Evolutionary conservation across 345 rosid genomes (phyloP).

Genomic region (Limnanthes douglasii): DNA sequence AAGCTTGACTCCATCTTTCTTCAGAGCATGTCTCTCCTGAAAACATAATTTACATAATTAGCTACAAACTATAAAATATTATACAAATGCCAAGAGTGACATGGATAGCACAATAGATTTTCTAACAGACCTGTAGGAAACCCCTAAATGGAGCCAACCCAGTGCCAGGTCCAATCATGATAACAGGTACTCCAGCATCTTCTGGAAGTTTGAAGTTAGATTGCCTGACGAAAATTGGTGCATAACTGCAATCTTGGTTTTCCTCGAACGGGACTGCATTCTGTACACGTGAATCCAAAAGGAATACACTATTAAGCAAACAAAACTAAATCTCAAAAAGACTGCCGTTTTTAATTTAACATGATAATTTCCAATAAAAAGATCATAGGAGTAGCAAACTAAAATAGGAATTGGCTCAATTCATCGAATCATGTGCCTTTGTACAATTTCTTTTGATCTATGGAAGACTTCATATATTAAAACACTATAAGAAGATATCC

Average conservation of each 20-base stretch:
- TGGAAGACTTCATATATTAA: no score
- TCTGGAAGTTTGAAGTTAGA: slow-evolving; percentile 87
- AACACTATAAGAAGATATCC: no score
- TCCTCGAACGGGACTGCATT: slow-evolving; percentile 55
- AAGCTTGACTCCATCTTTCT: slow-evolving; percentile 63
- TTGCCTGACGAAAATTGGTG: slow-evolving; percentile 79
- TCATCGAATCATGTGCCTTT: no score
- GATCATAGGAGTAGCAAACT: no score
- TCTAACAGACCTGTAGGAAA: slow-evolving; percentile 54
- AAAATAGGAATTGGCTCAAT: no score
- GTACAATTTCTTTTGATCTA: no score
- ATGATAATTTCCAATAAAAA: no score
- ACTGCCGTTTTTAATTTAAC: no score
- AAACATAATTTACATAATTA: neutral
- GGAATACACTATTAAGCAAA: neutral
- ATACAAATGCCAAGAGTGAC: neutral
- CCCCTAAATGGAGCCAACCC: slow-evolving; percentile 99
- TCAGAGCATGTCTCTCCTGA: slow-evolving; percentile 68
- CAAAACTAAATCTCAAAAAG: no score
- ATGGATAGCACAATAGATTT: neutral
- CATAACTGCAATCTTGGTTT: slow-evolving; percentile 58
- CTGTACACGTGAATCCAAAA: slow-evolving; percentile 17
- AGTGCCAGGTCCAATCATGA: slow-evolving; percentile 97
- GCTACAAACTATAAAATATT: neutral
- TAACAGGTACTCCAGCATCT: slow-evolving; percentile 59